Evolutionary conservation across 192 early-diverging fungal genomes (phyloP), one percentile per base, ranked within the genome.

Genomic region (Coemansia sp.): DNA sequence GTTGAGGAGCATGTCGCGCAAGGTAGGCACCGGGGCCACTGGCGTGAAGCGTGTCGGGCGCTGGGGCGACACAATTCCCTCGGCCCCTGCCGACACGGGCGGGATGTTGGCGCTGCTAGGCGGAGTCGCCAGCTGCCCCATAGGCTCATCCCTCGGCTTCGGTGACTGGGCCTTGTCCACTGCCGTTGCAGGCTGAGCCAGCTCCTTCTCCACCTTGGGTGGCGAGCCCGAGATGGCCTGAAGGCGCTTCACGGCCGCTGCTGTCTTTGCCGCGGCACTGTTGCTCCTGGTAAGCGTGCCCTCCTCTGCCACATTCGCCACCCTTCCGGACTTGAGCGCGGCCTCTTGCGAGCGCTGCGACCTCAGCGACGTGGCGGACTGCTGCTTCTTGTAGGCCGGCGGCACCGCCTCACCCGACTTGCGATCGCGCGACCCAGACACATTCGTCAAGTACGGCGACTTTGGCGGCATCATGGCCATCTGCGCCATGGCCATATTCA

Each of bases 391-490:
- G 13, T 34, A 10, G 13, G 19, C 18, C 16, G 34, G 43, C 26
- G 52, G 43, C 41, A 49, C 7, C 1, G 29, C 42, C 16, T n/a
- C n/a, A n/a, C n/a, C n/a, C n/a, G n/a, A n/a, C n/a, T n/a, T n/a
- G n/a, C n/a, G n/a, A n/a, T n/a, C n/a, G n/a, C 0, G 32, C 16
- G 49, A 37, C 7, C 36, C 31, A 2, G 16, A 31, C 5, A 69
- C 54, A 21, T 53, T 69, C 40, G 59, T 51, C 35, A 70, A 42
- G 34, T 58, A 70, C 25, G 67, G 67, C 13, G 67, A 70, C 9
- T 58, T 57, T 3, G 67, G 67, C 34, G 67, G 67, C 34, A 70
- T 53, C 67, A 58, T 62, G 19, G 54, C 50, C 67, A 70, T 70
- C 41, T 63, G 54, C 13, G 67, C 67, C 28, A 70, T 48, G 21